These are phyloP conservation scores for Aspergillus arachidicola DNA, from an alignment of 2,329 filamentous ascomycete species.

Conservation along the genomic window DNA sequence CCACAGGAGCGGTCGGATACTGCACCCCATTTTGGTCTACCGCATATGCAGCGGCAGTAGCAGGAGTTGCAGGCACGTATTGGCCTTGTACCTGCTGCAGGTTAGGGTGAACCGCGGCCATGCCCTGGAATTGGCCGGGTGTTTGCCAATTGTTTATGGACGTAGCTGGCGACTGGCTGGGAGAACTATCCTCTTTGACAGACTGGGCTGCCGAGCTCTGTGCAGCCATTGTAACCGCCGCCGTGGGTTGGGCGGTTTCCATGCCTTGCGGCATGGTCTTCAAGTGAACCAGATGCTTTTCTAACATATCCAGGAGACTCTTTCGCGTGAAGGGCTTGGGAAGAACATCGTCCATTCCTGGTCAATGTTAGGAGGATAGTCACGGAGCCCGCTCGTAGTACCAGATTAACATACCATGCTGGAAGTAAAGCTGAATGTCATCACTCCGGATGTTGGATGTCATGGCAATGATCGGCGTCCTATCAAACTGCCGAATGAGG, in stretches of 20 bases:
- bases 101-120: slow-evolving; percentile 57
- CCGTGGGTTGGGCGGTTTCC: slow-evolving; percentile 49
- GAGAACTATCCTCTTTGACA: slow-evolving; percentile 65
- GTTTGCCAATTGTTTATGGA: slow-evolving; percentile 66
- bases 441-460: slow-evolving; percentile 97
- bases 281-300: slow-evolving; percentile 84
- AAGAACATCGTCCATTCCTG: slow-evolving; percentile 96
- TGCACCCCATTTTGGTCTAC: slow-evolving; percentile 45
- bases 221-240: slow-evolving; percentile 48
- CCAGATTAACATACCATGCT: slow-evolving; percentile 70
- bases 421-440: slow-evolving; percentile 96
- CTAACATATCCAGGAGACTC: slow-evolving; percentile 79
- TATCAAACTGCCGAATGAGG: slow-evolving; percentile 84
- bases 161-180: slow-evolving; percentile 62
- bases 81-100: slow-evolving; percentile 46
- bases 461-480: slow-evolving; percentile 92
- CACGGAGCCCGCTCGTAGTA: neutral
- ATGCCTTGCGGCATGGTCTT: slow-evolving; percentile 67
- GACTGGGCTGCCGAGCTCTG: slow-evolving; percentile 58
- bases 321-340: slow-evolving; percentile 95
- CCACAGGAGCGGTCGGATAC: slow-evolving; percentile 39
- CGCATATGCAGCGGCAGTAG: slow-evolving; percentile 39
- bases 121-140: slow-evolving; percentile 59
- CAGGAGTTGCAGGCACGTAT: slow-evolving; percentile 43
- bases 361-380: slow-evolving; percentile 24